Conservation (phyloP, 768 basidiomycete genomes). For the Symmetrospora coprosmae region DNA sequence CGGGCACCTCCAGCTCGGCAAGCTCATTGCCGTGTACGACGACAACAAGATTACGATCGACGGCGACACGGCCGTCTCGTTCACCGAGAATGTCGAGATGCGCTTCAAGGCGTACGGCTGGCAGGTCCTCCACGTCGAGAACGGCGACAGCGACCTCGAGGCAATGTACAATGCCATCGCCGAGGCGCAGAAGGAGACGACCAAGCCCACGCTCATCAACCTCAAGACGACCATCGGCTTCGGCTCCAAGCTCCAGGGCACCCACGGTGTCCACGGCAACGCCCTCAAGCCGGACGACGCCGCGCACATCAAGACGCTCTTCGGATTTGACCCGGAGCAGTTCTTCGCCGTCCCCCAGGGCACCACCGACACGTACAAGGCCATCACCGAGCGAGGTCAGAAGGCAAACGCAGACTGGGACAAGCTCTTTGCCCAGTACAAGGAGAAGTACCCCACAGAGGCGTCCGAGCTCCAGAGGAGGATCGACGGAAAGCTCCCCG, state of each 20-base stretch:
- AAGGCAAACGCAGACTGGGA: slow-evolving; percentile 63
- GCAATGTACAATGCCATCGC: slow-evolving; percentile 65
- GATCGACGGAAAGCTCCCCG: slow-evolving; percentile 65
- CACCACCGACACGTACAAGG: slow-evolving; percentile 54
- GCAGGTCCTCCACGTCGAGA: slow-evolving; percentile 70
- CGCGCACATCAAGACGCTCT: slow-evolving; percentile 62
- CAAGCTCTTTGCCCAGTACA: slow-evolving; percentile 51
- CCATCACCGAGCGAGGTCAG: slow-evolving; percentile 57
- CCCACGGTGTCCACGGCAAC: slow-evolving; percentile 84
- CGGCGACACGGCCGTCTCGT: slow-evolving; percentile 76
- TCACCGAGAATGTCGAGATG: slow-evolving; percentile 82
- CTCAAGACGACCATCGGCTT: slow-evolving; percentile 82
- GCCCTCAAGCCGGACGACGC: slow-evolving; percentile 90
- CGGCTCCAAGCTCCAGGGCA: slow-evolving; percentile 83
- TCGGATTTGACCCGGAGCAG: slow-evolving; percentile 62
- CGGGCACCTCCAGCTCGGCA: slow-evolving; percentile 83
- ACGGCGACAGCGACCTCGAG: slow-evolving; percentile 51
- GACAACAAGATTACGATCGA: slow-evolving; percentile 98
- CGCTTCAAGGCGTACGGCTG: slow-evolving; percentile 85
- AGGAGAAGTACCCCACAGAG: slow-evolving; percentile 64
- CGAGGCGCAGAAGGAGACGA: slow-evolving; percentile 57
- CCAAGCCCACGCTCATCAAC: slow-evolving; percentile 74
- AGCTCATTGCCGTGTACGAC: slow-evolving; percentile 84
- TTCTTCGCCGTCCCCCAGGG: slow-evolving; percentile 63
- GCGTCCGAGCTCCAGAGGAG: slow-evolving; percentile 74